Evolutionary conservation across 2,329 filamentous ascomycete species (phyloP), one percentile per base, ranked within the genome.

Genomic region (Microsporum ferrugineum): DNA sequence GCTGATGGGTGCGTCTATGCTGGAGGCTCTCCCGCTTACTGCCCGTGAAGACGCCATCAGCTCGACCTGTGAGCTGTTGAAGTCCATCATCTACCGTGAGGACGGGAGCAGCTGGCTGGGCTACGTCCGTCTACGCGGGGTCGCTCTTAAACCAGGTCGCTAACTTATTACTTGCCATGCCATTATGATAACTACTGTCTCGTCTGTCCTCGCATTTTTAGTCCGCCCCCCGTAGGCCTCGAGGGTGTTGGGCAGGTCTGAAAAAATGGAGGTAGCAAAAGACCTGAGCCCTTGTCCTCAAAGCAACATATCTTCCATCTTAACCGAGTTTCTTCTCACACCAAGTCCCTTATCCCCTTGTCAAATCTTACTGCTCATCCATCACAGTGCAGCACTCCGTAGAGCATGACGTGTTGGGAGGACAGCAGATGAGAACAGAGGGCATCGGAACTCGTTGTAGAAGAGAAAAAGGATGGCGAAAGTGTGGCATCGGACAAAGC

Each of bases 1-100:
- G 66, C 70, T 88, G 63, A 85, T 88, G 78, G 84, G 80, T 1
- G 81, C 79, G 63, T 72, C 76, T 64, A 80, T 85, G 57, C 74
- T 88, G 61, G 82, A 85, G 64, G 75, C 72, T 1, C 69, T 87
- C 6, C 69, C 72, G 1, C 76, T 73, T 34, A 71, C 68, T 55
- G 72, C 77, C 71, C 78, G 81, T 64, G 83, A 86, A 63, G 76
- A 71, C 49, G 79, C 75, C 4, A 77, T 85, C 2, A 73, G 68
- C 66, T 82, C 86, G 72, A 78, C 82, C 4, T 77, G 78, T 6
- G 78, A 81, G 56, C 73, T 83, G 3, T 69, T 88, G 62, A 76
- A 81, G 65, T 75, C 75, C 34, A 79, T 85, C 1, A 82, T 84
- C 60, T 77, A 71, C 60, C 78, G 81, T 0, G 79, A 78, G n/a